A percentile compares a stretch with the other conserved stretches of the same genome.
These are phyloP conservation scores for Pleurotus sapidus DNA, from an alignment of 768 basidiomycete species.

Conservation along the genomic window DNA sequence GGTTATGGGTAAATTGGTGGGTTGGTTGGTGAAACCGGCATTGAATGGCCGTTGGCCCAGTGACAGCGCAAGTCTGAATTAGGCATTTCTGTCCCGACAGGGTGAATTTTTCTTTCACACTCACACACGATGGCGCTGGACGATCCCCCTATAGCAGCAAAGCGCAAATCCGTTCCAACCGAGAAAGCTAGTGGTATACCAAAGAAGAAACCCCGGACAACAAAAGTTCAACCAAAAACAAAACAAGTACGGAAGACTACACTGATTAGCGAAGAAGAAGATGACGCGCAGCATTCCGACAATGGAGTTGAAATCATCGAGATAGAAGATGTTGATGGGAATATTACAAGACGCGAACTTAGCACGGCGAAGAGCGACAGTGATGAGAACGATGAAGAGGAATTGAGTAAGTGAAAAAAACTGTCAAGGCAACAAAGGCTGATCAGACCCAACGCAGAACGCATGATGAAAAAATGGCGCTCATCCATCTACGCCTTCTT, in stretches of 20 bases:
- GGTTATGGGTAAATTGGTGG: background rate
- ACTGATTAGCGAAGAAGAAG: background rate
- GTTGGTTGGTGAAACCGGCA: background rate
- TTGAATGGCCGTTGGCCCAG: no score
- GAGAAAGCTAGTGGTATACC: background rate
- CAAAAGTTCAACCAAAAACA: background rate
- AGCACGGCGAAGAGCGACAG: background rate
- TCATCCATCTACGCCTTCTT: constrained; percentile 26
- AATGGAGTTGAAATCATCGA: background rate
- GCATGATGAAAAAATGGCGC: constrained; percentile 20
- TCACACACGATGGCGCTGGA: background rate
- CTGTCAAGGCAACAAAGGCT: background rate
- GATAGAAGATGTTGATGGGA: background rate
- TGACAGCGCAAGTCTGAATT: background rate
- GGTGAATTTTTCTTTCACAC: background rate
- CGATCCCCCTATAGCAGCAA: background rate
- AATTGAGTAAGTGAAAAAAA: background rate
- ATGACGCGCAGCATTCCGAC: background rate
- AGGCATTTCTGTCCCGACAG: background rate
- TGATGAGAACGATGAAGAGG: background rate
- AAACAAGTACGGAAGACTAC: background rate
- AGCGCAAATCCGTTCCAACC: background rate
- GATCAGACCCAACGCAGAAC: constrained; percentile 6
- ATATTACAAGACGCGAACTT: background rate
- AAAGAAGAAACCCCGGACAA: background rate